phyloP scores from a whole-genome alignment of 108 stramenopile genomes.

The Ochromonas danica region DNA sequence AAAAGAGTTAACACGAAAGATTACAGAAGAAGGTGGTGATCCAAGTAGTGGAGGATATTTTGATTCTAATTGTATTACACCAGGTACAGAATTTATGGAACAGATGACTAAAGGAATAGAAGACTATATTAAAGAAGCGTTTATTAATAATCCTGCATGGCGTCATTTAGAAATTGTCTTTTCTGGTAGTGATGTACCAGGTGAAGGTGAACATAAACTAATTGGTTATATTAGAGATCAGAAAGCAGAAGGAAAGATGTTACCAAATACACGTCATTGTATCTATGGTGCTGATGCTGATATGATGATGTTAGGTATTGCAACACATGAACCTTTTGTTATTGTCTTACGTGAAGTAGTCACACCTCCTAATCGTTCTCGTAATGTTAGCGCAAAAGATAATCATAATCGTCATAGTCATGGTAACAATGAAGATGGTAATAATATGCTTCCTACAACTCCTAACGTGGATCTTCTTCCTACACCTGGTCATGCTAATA shows the following conservation, averaged over 20 bases:
- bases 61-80: constrained; percentile 37
- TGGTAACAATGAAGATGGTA: background rate
- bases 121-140: background rate
- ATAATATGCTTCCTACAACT: constrained; percentile 19
- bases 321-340: constrained; percentile 28
- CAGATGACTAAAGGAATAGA: background rate
- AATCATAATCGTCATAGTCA: background rate
- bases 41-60: background rate
- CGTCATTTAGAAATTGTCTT: background rate
- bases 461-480: background rate
- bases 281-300: constrained; percentile 35
- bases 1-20: background rate
- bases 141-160: constrained; percentile 20
- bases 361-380: background rate
- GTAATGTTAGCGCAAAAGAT: constrained; percentile 59
- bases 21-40: background rate
- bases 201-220: constrained; percentile 36
- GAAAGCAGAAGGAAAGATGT: background rate
- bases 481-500: constrained; percentile 72
- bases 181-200: constrained; percentile 29
- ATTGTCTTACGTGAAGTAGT: constrained; percentile 8
- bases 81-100: constrained; percentile 24
- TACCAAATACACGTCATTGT: constrained; percentile 33
- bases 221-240: constrained; percentile 26
- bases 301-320: constrained; percentile 29